These are phyloP conservation scores for Sclerotinia nivalis DNA, from an alignment of 2,329 filamentous ascomycete genomes.

Conservation along the genomic window DNA sequence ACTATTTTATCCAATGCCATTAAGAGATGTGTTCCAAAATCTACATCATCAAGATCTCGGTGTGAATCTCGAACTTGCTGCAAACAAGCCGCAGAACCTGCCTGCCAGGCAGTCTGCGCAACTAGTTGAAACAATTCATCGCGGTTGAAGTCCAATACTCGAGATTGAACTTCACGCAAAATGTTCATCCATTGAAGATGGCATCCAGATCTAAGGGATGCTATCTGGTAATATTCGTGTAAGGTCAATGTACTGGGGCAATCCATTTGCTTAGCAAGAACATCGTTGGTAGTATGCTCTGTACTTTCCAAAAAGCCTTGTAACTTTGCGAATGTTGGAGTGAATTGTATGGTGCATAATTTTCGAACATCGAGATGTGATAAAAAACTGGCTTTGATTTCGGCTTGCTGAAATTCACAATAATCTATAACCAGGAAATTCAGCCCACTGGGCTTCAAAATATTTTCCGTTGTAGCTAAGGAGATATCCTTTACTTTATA, in stretches of 20 bases:
- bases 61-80: conserved; percentile 43
- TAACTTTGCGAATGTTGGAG: conserved; percentile 29
- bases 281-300: conserved; percentile 49
- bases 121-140: conserved; percentile 50
- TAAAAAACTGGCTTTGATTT: conserved; percentile 17
- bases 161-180: conserved; percentile 50
- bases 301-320: conserved; percentile 32
- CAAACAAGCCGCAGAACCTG: conserved; percentile 42
- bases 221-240: conserved; percentile 57
- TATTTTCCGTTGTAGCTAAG: conserved; percentile 37
- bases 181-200: conserved; percentile 59
- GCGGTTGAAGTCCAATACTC: conserved; percentile 53
- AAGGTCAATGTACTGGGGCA: conserved; percentile 53
- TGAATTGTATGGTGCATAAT: conserved; percentile 47
- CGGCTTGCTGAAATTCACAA: conserved; percentile 24
- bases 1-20: conserved; percentile 40
- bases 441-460: conserved; percentile 52
- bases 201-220: conserved; percentile 49
- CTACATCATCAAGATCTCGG: conserved; percentile 40
- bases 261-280: conserved; percentile 50
- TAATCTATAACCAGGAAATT: conserved; percentile 45
- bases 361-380: conserved; percentile 35
- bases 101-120: conserved; percentile 52
- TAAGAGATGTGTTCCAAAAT: conserved; percentile 43
- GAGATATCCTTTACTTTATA: conserved; percentile 36